These are phyloP conservation scores for Isabelozyma heimii DNA, from an alignment of 805 yeast species.

Conservation along the genomic window DNA sequence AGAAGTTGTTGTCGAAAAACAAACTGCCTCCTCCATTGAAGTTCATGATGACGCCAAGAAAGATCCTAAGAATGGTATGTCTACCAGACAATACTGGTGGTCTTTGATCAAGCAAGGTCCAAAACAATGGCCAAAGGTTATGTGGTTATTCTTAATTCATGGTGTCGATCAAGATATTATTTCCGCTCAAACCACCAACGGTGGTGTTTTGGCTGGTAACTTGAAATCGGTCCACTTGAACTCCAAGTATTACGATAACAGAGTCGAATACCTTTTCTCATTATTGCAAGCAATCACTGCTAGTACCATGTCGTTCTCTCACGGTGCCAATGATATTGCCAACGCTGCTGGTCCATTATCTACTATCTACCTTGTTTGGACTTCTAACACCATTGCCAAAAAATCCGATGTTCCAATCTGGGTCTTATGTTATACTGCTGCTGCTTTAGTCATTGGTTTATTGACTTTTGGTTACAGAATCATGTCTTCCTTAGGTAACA, in stretches of 20 bases:
- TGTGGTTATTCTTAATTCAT: slow-evolving; percentile 49
- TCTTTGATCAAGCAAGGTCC: slow-evolving; percentile 45
- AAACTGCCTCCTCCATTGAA: not conserved
- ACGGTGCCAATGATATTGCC: slow-evolving; percentile 77
- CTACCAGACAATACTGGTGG: slow-evolving; percentile 42
- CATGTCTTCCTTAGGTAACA: slow-evolving; percentile 71
- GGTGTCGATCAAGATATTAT: slow-evolving; percentile 69
- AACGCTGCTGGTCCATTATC: slow-evolving; percentile 77
- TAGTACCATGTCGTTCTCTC: slow-evolving; percentile 77
- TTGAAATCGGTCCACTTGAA: slow-evolving; percentile 50
- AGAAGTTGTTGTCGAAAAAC: slow-evolving; percentile 7
- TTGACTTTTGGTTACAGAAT: slow-evolving; percentile 74
- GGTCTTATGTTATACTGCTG: slow-evolving; percentile 69
- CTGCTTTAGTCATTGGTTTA: slow-evolving; percentile 60
- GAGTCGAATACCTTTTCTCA: slow-evolving; percentile 65
- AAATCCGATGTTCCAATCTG: slow-evolving; percentile 67
- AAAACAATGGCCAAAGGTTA: slow-evolving; percentile 50
- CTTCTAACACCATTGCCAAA: slow-evolving; percentile 39
- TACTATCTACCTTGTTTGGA: slow-evolving; percentile 63
- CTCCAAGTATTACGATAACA: slow-evolving; percentile 68
- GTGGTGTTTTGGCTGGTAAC: slow-evolving; percentile 43
- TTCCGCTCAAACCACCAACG: slow-evolving; percentile 37
- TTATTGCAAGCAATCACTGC: slow-evolving; percentile 72
- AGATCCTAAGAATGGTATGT: not conserved
- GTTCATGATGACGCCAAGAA: not conserved